Conservation (phyloP, 1,139 yeast genomes). For the Casaregolazyma suthepensis region DNA sequence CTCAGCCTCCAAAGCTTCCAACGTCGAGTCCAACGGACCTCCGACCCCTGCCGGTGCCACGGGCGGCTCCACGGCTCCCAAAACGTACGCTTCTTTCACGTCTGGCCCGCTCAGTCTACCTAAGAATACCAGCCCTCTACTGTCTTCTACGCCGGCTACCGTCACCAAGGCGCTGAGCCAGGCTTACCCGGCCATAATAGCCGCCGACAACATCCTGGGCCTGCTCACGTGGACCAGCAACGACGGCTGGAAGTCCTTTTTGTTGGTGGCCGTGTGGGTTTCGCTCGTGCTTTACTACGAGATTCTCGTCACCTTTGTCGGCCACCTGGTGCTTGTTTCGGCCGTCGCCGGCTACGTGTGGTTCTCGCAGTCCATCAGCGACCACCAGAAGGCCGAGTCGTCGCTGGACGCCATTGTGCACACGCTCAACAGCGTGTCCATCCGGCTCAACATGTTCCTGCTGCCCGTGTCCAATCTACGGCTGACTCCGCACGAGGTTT, state of each 20-base stretch:
- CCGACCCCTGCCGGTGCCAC: conserved; percentile 8
- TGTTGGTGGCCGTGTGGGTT: conserved; percentile 52
- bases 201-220: conserved; percentile 62
- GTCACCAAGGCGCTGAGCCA: conserved; percentile 77
- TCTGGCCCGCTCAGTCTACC: conserved; percentile 30
- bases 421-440: conserved; percentile 65
- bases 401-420: conserved; percentile 88
- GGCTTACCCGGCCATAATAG: conserved; percentile 75
- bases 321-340: conserved; percentile 70
- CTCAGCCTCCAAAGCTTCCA: conserved; percentile 13
- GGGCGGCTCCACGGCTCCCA: conserved; percentile 5
- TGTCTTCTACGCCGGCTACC: conserved; percentile 70
- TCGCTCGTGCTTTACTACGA: conserved; percentile 69
- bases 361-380: conserved; percentile 33
- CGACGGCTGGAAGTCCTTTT: conserved; percentile 69
- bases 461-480: conserved; percentile 70
- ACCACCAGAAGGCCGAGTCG: conserved; percentile 60
- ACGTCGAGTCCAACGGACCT: conserved; percentile 3
- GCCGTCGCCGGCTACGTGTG: conserved; percentile 59
- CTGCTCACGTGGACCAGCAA: conserved; percentile 89
- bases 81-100: conserved; percentile 31
- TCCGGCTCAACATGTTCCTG: conserved; percentile 69
- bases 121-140: conserved; percentile 35
- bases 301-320: conserved; percentile 63
- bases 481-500: conserved; percentile 69